Evolutionary conservation across 2,329 filamentous ascomycete species (phyloP).

Genomic region (Chaetomium olivaceum): DNA sequence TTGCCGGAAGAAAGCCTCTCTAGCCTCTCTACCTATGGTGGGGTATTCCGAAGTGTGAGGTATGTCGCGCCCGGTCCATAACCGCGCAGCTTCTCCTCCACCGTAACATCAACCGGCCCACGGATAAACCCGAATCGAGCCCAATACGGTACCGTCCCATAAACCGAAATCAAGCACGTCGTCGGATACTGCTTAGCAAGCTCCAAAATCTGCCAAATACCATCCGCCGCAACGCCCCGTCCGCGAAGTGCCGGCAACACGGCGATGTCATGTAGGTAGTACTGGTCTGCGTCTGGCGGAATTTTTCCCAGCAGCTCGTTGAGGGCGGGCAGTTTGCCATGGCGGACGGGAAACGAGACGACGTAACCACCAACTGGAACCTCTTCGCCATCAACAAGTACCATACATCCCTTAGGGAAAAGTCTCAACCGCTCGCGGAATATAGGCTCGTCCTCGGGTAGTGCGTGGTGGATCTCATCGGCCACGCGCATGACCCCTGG

Average conservation of each 20-base stretch:
- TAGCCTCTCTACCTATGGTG: too few species aligned
- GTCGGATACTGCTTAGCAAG: constrained; percentile 34
- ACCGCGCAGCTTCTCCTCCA: constrained; percentile 36
- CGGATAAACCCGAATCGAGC: constrained; percentile 37
- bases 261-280: constrained; percentile 43
- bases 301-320: constrained; percentile 37
- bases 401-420: constrained; percentile 40
- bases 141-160: constrained; percentile 41
- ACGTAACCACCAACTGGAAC: constrained; percentile 40
- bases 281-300: constrained; percentile 37
- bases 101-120: constrained; percentile 25
- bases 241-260: constrained; percentile 36
- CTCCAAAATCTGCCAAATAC: constrained; percentile 32
- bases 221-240: constrained; percentile 33
- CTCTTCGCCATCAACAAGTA: constrained; percentile 32
- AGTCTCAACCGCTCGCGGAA: constrained; percentile 39
- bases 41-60: too few species aligned
- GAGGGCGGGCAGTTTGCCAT: constrained; percentile 36
- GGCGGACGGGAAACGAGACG: constrained; percentile 42
- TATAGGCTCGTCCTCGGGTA: constrained; percentile 38
- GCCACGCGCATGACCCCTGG: constrained; percentile 34
- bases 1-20: too few species aligned
- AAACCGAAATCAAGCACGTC: constrained; percentile 41
- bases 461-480: constrained; percentile 35
- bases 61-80: constrained; percentile 41